Evolutionary conservation across 1,139 yeast species (phyloP), one percentile per base, ranked within the genome.

Genomic region (Magnusiomyces starmeri): DNA sequence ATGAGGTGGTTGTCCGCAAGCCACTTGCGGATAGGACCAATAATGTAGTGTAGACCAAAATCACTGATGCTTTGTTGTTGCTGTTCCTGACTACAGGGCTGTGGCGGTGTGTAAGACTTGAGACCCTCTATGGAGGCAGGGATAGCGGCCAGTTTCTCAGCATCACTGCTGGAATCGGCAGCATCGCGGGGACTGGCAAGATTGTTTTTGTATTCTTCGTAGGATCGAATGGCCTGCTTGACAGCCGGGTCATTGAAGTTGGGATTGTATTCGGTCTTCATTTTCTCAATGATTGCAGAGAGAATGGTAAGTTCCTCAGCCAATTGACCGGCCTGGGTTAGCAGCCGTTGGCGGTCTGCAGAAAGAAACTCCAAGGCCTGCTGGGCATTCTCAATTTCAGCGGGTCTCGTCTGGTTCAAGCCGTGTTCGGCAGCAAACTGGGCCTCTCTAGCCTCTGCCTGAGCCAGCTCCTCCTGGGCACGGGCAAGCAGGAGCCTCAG

Each of bases 231-330:
- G 0, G 95, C 83, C 10, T 73, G 76, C 63, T 87, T 87, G 20
- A 90, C 97, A 0, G 90, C 95, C 4, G 82, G 79, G 67, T 90
- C 97, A 64, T 89, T 90, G 70, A 86, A 88, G 65, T 89, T 89
- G 37, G 95, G 96, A 63, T 90, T 88, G 65, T 87, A 87, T 51
- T 82, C 78, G 2, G 71, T 65, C 25, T 77, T 70, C 69, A 85
- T 69, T 7, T 68, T 66, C 4, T 66, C 65, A 47, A 85, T 66
- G 22, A 80, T 69, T 1, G 54, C 51, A 58, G 80, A 83, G n/a
- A 32, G 37, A 14, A 14, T n/a, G n/a, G 37, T 14, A 12, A 32
- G 9, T 32, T 32, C 18, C 12, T 18, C 37, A 6, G 37, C 12
- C 51, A 82, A 56, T 10, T 53, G 51, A 14, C 63, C 59, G 49